phyloP scores from a whole-genome alignment of 1,284 basidiomycete species.

The Ceratobasidium sp. region DNA sequence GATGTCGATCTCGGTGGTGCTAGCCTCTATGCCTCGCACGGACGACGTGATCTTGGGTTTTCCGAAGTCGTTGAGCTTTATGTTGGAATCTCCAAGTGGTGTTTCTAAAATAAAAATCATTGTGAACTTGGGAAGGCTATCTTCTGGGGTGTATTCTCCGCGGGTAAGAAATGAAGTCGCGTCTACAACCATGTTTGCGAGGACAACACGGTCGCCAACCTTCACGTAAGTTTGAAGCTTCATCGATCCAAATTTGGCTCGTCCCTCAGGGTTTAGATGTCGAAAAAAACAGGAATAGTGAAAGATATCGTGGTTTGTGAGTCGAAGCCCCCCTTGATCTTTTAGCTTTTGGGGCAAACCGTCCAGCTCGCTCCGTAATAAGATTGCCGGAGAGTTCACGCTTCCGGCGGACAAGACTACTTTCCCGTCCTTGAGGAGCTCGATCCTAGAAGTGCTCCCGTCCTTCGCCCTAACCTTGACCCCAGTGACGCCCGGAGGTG shows the following conservation, averaged over 20 bases:
- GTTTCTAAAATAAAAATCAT: conserved; percentile 49
- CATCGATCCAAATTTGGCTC: conserved; percentile 48
- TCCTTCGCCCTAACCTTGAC: conserved; percentile 33
- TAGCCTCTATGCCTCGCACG: background rate
- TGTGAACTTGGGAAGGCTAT: conserved; percentile 48
- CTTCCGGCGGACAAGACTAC: conserved; percentile 51
- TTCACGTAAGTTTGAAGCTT: conserved; percentile 50
- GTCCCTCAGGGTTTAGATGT: conserved; percentile 43
- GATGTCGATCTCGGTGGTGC: background rate
- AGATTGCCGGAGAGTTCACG: conserved; percentile 50
- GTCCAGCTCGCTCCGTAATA: conserved; percentile 50
- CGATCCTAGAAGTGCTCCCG: conserved; percentile 44
- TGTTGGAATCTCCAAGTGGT: conserved; percentile 19
- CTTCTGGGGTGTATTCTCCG: conserved; percentile 27
- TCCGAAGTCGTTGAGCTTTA: conserved; percentile 1
- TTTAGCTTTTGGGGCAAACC: conserved; percentile 33
- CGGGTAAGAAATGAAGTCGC: conserved; percentile 51
- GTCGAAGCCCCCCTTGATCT: conserved; percentile 23
- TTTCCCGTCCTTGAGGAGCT: conserved; percentile 31
- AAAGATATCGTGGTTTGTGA: conserved; percentile 52
- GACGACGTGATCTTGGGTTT: conserved; percentile 15
- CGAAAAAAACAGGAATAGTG: conserved; percentile 46
- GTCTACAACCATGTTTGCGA: conserved; percentile 51
- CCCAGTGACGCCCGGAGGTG: conserved; percentile 10
- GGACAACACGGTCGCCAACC: conserved; percentile 18